Base-by-base conservation (phyloP, 495 filamentous ascomycete genomes). In the Beverwykella pulmonaria region DNA sequence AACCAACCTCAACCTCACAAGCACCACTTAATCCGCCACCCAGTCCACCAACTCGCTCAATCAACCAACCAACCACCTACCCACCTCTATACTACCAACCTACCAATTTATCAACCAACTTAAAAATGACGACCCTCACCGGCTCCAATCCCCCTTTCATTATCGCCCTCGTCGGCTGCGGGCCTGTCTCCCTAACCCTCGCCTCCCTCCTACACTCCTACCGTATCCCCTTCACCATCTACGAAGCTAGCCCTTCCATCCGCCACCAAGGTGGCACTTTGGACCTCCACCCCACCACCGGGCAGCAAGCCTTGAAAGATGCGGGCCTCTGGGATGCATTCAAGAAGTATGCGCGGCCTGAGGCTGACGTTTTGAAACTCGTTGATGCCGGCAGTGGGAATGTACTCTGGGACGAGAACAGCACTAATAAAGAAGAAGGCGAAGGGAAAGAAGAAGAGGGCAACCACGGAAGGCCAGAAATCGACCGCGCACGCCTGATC, bases 131-230 rank as follows among this genome's bases (percentile, higher is more conserved):
- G 12, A 50, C 5, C 19, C 23, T 50, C 20, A 26, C 41, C 41
- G 29, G 32, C 14, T 27, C 60, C 49, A 41, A 23, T 39, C 22
- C 23, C 46, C 17, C 41, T 34, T 58, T 58, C 20, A 58, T 52
- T 15, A 66, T 66, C 63, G 63, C 63, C 63, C 25, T 66, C 48
- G 59, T 66, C 10, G 63, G 63, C 30, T 55, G 54, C 19, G 63
- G 63, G 30, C 63, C 63, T 8, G 63, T 27, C 29, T 66, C 63
- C 54, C 63, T 66, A 5, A 59, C 63, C 44, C 54, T 66, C 8
- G 63, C 54, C 63, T 30, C 44, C 63, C 57, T 66, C 46, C 63
- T 66, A 25, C 63, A 66, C 25, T 9, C 25, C 54, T 27, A 53
- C 30, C 2, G 5, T 54, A 59, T 66, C 47, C 63, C 54, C 19